Evolutionary conservation across 495 filamentous ascomycete genomes (phyloP).

Genomic region (Rostrohypoxylon terebratum): DNA sequence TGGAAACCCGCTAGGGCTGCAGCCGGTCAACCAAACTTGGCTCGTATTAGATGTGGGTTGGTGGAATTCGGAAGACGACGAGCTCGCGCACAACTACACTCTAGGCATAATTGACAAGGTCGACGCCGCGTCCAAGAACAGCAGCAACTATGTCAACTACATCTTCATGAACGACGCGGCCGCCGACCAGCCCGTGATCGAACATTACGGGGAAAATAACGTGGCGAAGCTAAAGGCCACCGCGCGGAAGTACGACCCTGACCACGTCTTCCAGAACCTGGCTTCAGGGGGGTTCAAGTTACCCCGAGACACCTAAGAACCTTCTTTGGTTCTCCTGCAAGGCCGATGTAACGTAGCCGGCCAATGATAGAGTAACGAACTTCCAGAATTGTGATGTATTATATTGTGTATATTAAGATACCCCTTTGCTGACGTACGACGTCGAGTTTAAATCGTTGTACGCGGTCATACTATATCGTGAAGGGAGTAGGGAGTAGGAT

Average conservation of each 20-base stretch:
- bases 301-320: conserved; percentile 3
- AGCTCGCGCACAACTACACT: conserved; percentile 36
- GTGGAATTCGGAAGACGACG: conserved; percentile 42
- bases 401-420: conserved; percentile 24
- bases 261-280: conserved; percentile 45
- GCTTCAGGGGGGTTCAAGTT: conserved; percentile 53
- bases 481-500: not conserved
- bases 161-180: conserved; percentile 48
- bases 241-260: conserved; percentile 50
- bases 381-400: conserved; percentile 20
- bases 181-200: conserved; percentile 41
- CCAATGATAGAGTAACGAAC: not conserved
- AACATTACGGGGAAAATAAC: conserved; percentile 44
- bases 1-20: conserved; percentile 43
- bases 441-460: not conserved
- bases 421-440: not conserved
- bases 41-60: conserved; percentile 44
- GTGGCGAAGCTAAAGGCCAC: conserved; percentile 46
- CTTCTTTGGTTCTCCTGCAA: conserved; percentile 11
- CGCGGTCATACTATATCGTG: not conserved
- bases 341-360: conserved; percentile 27
- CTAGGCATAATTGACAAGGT: conserved; percentile 36
- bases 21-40: conserved; percentile 49
- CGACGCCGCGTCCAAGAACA: conserved; percentile 37
- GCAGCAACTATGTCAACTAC: conserved; percentile 41